Base-by-base conservation (phyloP, 1,139 yeast genomes). In the Suhomyces guaymorum region DNA sequence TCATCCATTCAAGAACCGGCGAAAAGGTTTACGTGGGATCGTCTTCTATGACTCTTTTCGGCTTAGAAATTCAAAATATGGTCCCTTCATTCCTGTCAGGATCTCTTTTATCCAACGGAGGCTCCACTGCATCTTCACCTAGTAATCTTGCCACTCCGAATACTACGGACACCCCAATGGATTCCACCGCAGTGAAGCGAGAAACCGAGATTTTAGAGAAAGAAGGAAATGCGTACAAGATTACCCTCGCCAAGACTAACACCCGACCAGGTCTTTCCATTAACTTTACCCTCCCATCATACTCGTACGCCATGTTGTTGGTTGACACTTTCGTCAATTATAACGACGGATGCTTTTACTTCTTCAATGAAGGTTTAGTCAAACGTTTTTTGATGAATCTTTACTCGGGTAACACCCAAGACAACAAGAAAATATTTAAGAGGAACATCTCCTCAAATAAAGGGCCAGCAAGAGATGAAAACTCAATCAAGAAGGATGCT, bases 321-420 rank as follows among this genome's bases (percentile, higher is more conserved):
- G 84, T 84, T 11, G 92, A 83, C 49, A 80, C 87, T 0, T 86
- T 86, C 48, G 75, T 85, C 40, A 80, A 82, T 35, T 86, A 83
- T 52, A 82, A 86, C 49, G 92, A 84, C 53, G 94, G 92, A 1
- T 84, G 95, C 49, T 87, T 85, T 55, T 87, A 87, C 58, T 86
- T 86, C 52, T 84, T 86, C 63, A 87, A 87, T 54, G 90, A 84
- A 52, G 94, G 94, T 0, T 54, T 82, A 19, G 86, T 82, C 18
- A 82, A 82, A 51, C 74, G 75, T 43, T 81, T 78, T 43, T 55
- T 83, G 33, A 73, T 78, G 63, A 72, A 80, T 41, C 66, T 82
- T 20, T 84, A 82, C 52, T 58, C 73, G 3, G 76, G 76, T 6
- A 67, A 66, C 22, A 54, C 67, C 14, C 57, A 53, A 10, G 75